These are phyloP conservation scores for Guadua angustifolia DNA, from an alignment of 176 grass and related monocot genomes.

Conservation along the genomic window DNA sequence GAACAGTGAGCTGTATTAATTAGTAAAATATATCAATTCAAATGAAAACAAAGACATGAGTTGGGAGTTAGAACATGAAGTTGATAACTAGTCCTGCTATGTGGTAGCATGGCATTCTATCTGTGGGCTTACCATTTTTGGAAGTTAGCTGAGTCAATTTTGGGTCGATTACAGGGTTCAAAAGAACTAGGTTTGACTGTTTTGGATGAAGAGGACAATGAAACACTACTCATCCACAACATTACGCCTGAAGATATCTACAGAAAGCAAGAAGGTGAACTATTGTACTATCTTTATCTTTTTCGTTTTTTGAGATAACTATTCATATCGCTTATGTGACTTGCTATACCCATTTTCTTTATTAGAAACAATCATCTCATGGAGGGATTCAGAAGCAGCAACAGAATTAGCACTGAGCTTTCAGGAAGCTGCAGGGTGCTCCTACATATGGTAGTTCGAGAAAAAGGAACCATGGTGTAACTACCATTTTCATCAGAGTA, in stretches of 20 bases:
- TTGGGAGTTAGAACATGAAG: conserved; percentile 23
- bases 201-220: conserved; percentile 88
- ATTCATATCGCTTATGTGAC: neutral
- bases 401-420: conserved; percentile 94
- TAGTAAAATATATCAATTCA: conserved; percentile 19
- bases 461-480: conserved; percentile 32
- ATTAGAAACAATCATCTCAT: conserved; percentile 96
- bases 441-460: conserved; percentile 81
- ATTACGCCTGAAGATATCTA: conserved; percentile 89
- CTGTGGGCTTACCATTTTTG: conserved; percentile 32
- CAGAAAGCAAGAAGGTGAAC: conserved; percentile 93
- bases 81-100: conserved; percentile 29
- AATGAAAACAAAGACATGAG: conserved; percentile 20
- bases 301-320: neutral
- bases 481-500: conserved; percentile 32
- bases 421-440: conserved; percentile 94
- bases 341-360: conserved; percentile 38
- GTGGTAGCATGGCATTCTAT: conserved; percentile 14
- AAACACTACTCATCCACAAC: conserved; percentile 71
- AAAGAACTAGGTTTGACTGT: conserved; percentile 87
- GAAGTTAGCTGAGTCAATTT: conserved; percentile 7
- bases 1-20: conserved; percentile 4
- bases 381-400: conserved; percentile 79
- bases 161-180: conserved; percentile 60
- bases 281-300: neutral